Evolutionary conservation across 139 green algal genomes (phyloP).

Genomic region (Volvox africanus): DNA sequence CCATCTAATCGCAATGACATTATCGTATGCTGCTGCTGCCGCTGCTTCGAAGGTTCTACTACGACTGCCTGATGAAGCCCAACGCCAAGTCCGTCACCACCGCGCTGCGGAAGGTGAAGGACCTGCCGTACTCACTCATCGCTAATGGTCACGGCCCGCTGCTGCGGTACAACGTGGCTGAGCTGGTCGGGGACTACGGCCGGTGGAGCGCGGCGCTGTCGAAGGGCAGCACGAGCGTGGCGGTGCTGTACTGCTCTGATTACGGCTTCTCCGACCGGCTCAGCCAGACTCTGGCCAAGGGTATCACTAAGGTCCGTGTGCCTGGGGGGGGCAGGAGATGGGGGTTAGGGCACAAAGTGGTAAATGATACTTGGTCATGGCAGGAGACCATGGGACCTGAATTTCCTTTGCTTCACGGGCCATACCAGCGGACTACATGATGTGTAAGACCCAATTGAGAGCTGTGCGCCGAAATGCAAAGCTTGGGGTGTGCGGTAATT

Average conservation of each 20-base stretch:
- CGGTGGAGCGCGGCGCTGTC: slow-evolving; percentile 82
- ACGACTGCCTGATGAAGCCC: slow-evolving; percentile 98
- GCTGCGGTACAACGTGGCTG: slow-evolving; percentile 69
- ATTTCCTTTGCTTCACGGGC: too few relatives aligned
- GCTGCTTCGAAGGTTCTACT: slow-evolving; percentile 88
- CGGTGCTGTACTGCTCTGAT: slow-evolving; percentile 91
- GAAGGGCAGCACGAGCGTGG: slow-evolving; percentile 73
- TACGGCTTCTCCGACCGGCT: slow-evolving; percentile 96
- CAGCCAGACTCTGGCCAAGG: slow-evolving; percentile 91
- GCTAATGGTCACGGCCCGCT: slow-evolving; percentile 93
- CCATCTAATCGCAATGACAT: too few relatives aligned
- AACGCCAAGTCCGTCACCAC: slow-evolving; percentile 94
- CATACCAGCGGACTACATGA: too few relatives aligned
- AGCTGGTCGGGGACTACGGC: slow-evolving; percentile 74
- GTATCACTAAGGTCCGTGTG: slow-evolving; percentile 92
- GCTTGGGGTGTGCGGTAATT: too few relatives aligned
- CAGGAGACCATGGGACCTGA: too few relatives aligned
- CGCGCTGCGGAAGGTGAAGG: slow-evolving; percentile 90
- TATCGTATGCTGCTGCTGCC: too few relatives aligned
- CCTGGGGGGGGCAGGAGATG: not conserved
- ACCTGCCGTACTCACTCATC: slow-evolving; percentile 85
- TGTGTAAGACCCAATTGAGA: too few relatives aligned
- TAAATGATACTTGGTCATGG: too few relatives aligned
- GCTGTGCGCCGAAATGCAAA: too few relatives aligned
- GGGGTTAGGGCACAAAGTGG: not conserved